These are phyloP conservation scores for Paracoccidioides lutzii DNA, from an alignment of 2,329 filamentous ascomycete species.

Conservation along the genomic window DNA sequence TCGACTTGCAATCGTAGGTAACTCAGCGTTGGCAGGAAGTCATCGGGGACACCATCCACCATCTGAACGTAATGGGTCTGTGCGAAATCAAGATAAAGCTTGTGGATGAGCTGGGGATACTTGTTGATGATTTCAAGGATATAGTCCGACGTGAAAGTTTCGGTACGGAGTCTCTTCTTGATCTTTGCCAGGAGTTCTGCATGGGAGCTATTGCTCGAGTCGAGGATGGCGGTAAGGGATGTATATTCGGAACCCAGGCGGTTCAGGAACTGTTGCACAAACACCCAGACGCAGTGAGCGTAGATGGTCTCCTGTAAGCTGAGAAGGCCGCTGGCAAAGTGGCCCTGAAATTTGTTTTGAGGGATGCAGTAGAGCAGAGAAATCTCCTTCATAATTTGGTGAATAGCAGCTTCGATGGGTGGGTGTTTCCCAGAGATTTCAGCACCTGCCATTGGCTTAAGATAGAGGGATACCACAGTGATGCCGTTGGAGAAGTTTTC, in stretches of 20 bases:
- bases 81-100: constrained; percentile 83
- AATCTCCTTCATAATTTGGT: constrained; percentile 98
- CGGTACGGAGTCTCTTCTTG: constrained; percentile 85
- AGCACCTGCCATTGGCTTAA: constrained; percentile 56
- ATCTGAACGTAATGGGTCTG: constrained; percentile 67
- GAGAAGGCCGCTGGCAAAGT: constrained; percentile 74
- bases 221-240: constrained; percentile 68
- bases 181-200: constrained; percentile 82
- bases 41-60: constrained; percentile 46
- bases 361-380: constrained; percentile 95
- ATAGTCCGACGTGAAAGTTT: constrained; percentile 97
- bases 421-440: constrained; percentile 48
- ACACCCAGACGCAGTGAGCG: constrained; percentile 94
- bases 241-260: constrained; percentile 84
- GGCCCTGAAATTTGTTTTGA: constrained; percentile 84
- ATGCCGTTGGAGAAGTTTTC: constrained; percentile 99
- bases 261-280: constrained; percentile 96
- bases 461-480: constrained; percentile 90
- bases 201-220: constrained; percentile 68
- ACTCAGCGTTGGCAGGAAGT: constrained; percentile 57
- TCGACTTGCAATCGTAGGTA: constrained; percentile 54
- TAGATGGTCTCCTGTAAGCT: constrained; percentile 96
- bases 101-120: constrained; percentile 75
- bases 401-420: constrained; percentile 83
- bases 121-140: constrained; percentile 93